These are phyloP conservation scores for Wickerhamomyces pijperi DNA, from an alignment of 805 yeast species.

Conservation along the genomic window DNA sequence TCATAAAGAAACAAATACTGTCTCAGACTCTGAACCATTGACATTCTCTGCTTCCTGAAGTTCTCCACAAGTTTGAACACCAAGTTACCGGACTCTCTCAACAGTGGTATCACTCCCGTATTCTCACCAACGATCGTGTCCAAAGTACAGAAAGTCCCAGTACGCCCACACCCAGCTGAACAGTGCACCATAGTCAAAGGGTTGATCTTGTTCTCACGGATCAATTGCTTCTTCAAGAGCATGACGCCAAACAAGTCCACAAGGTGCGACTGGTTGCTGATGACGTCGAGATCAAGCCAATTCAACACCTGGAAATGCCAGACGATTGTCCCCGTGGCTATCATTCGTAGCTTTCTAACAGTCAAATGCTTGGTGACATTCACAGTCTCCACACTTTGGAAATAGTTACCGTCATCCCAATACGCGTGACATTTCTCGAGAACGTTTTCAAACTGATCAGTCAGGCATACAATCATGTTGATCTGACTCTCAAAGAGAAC, in stretches of 20 bases:
- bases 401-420: conserved; percentile 50
- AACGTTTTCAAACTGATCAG: conserved; percentile 64
- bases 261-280: conserved; percentile 21
- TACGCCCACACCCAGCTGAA: conserved; percentile 95
- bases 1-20: conserved; percentile 73
- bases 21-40: conserved; percentile 76
- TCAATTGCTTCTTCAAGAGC: conserved; percentile 18
- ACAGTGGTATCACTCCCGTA: too few species aligned
- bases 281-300: conserved; percentile 80
- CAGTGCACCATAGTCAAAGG: conserved; percentile 68
- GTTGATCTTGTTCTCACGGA: conserved; percentile 22
- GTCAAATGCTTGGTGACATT: conserved; percentile 22
- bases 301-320: conserved; percentile 63
- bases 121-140: conserved; percentile 27
- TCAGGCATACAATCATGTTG: conserved; percentile 66
- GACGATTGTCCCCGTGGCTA: conserved; percentile 27
- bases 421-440: conserved; percentile 73
- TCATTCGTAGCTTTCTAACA: conserved; percentile 17
- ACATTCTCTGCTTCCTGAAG: conserved; percentile 62
- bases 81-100: too few species aligned
- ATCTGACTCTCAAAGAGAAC: conserved; percentile 55
- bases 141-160: conserved; percentile 77
- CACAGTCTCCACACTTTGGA: conserved; percentile 24
- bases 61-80: conserved; percentile 52
- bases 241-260: conserved; percentile 21